Evolutionary conservation across 1,139 yeast genomes (phyloP).

Genomic region (Arxiozyma slooffiae): DNA sequence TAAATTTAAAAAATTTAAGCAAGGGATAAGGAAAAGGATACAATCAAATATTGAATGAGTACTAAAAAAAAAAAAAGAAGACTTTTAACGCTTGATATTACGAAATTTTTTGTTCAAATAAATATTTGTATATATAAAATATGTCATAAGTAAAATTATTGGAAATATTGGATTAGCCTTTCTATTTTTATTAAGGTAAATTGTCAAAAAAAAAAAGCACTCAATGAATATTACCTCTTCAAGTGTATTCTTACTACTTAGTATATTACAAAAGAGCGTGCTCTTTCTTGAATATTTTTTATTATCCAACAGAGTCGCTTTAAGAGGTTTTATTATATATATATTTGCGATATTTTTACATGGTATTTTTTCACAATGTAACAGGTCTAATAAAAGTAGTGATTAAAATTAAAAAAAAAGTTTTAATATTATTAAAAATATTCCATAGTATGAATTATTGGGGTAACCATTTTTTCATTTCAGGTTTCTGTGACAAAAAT

Average conservation of each 20-base stretch:
- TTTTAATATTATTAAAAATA: too few relatives aligned
- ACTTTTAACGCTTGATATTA: too few relatives aligned
- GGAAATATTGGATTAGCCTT: too few relatives aligned
- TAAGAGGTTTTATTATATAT: not conserved
- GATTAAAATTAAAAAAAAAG: not conserved
- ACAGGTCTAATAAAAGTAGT: not conserved
- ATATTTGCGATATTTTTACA: too few relatives aligned
- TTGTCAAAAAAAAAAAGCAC: too few relatives aligned
- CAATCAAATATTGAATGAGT: not conserved
- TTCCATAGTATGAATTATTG: not conserved
- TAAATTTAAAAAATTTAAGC: not conserved
- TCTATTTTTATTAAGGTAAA: too few relatives aligned
- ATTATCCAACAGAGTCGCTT: not conserved
- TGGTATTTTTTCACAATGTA: too few relatives aligned
- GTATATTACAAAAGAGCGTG: not conserved
- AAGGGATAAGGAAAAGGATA: not conserved
- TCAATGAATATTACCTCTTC: not conserved
- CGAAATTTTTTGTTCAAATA: too few relatives aligned
- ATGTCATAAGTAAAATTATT: not conserved
- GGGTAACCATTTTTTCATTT: constrained; percentile 4
- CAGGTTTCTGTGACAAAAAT: constrained; percentile 18
- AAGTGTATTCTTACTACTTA: not conserved
- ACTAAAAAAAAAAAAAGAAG: too few relatives aligned
- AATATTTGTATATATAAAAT: too few relatives aligned
- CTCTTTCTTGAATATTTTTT: not conserved